Percentiles rank a stretch among this genome's conserved stretches.
These are phyloP conservation scores for Lodderomyces jiufengensis DNA, from an alignment of 1,139 yeast genomes.

Conservation along the genomic window DNA sequence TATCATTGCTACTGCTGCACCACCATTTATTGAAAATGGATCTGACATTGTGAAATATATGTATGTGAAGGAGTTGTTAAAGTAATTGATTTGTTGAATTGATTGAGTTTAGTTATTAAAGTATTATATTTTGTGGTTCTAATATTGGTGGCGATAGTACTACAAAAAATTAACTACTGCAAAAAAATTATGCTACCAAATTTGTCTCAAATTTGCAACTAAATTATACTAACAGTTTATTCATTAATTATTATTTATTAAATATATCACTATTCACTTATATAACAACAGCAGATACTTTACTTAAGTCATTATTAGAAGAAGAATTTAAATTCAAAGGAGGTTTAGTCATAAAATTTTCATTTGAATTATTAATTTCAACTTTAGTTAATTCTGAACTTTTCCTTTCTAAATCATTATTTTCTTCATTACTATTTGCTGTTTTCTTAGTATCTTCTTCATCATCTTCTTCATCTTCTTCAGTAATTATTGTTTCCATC, in stretches of 20 bases:
- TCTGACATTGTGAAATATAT: conserved; percentile 43
- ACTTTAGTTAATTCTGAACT: conserved; percentile 1
- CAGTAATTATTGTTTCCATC: conserved; percentile 27
- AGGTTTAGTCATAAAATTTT: too few relatives aligned
- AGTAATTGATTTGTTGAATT: not conserved
- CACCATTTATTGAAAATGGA: conserved; percentile 55
- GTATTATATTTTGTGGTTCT: too few relatives aligned
- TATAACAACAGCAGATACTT: conserved; percentile 5
- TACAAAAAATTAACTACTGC: too few relatives aligned
- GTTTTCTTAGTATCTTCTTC: not conserved
- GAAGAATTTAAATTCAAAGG: too few relatives aligned
- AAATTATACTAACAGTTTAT: too few relatives aligned
- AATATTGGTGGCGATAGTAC: too few relatives aligned
- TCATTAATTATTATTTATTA: too few relatives aligned
- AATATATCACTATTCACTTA: too few relatives aligned
- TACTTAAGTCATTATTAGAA: not conserved
- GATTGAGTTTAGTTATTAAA: too few relatives aligned
- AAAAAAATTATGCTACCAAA: too few relatives aligned
- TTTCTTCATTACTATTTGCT: not conserved
- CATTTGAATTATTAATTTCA: not conserved
- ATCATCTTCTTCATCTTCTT: conserved; percentile 28
- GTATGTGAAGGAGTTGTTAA: not conserved
- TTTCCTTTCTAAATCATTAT: conserved; percentile 1
- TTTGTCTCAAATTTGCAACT: too few relatives aligned
- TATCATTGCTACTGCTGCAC: conserved; percentile 97